Percentiles rank a stretch among this genome's conserved stretches.
phyloP scores from a whole-genome alignment of 2,329 filamentous ascomycete genomes.

The Ascochyta clinopodiicola region DNA sequence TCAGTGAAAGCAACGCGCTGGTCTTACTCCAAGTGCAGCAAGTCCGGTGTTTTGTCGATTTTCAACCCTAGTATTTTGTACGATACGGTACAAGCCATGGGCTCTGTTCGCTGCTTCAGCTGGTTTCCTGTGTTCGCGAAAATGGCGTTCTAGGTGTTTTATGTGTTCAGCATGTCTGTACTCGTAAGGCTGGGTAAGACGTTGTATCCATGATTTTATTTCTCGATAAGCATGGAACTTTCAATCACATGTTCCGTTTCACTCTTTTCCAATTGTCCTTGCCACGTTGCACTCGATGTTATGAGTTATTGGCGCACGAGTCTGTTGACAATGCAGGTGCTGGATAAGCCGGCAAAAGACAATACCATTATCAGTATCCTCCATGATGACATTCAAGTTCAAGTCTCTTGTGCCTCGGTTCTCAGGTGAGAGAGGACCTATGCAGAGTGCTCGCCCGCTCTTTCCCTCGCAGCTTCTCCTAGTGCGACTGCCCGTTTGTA shows the following conservation, averaged over 20 bases:
- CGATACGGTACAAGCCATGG: neutral
- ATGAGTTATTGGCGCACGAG: neutral
- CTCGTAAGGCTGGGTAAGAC: neutral
- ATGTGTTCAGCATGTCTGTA: neutral
- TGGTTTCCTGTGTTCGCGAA: neutral
- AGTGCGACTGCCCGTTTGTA: slow-evolving; percentile 4
- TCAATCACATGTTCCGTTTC: neutral
- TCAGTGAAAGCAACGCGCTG: neutral
- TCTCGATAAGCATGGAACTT: neutral
- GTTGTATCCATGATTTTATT: neutral
- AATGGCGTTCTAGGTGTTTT: slow-evolving; percentile 2
- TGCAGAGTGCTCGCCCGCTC: neutral
- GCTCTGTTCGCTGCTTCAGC: neutral
- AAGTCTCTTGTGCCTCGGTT: neutral
- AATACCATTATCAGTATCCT: neutral
- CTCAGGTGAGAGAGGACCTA: neutral
- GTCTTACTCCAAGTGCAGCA: neutral
- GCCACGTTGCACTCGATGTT: neutral
- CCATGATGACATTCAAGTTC: neutral
- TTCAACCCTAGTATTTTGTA: no score
- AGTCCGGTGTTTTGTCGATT: neutral
- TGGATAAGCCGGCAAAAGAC: neutral
- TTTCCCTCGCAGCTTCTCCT: slow-evolving; percentile 6
- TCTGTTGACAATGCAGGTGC: neutral
- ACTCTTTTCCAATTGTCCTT: neutral